phyloP scores from a whole-genome alignment of 148 eudicot genomes.

The Fagopyrum tataricum region DNA sequence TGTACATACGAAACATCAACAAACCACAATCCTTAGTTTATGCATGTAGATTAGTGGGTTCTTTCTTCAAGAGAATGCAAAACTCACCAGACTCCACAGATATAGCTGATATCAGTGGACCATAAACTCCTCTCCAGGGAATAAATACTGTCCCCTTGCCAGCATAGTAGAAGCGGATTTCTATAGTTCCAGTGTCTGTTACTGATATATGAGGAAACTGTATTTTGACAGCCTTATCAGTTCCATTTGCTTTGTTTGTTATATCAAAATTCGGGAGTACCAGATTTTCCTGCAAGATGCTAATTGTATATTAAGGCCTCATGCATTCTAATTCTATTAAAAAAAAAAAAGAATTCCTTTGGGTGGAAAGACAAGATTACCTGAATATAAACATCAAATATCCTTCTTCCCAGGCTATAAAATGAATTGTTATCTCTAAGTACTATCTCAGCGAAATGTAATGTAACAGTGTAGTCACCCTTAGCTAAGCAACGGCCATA shows the following conservation, averaged over 20 bases:
- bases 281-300: conserved; percentile 12
- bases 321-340: background rate
- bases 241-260: conserved; percentile 3
- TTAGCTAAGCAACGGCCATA: conserved; percentile 60
- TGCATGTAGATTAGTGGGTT: too few species aligned
- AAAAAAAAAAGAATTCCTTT: background rate
- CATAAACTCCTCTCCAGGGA: conserved; percentile 50
- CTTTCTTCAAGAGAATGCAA: background rate
- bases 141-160: conserved; percentile 55
- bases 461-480: conserved; percentile 40
- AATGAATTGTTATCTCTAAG: conserved; percentile 10
- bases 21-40: background rate
- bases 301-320: background rate
- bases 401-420: conserved; percentile 11
- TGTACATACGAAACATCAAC: background rate
- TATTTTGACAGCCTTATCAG: conserved; percentile 4
- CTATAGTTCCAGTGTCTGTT: conserved; percentile 19
- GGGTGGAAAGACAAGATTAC: background rate
- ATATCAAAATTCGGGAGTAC: conserved; percentile 11
- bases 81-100: conserved; percentile 49
- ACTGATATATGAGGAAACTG: conserved; percentile 25
- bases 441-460: conserved; percentile 6
- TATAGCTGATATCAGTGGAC: conserved; percentile 60
- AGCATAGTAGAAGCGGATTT: conserved; percentile 47
- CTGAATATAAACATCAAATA: conserved; percentile 12